Conservation (phyloP, 148 eudicot genomes). For the Cornus controversa region DNA sequence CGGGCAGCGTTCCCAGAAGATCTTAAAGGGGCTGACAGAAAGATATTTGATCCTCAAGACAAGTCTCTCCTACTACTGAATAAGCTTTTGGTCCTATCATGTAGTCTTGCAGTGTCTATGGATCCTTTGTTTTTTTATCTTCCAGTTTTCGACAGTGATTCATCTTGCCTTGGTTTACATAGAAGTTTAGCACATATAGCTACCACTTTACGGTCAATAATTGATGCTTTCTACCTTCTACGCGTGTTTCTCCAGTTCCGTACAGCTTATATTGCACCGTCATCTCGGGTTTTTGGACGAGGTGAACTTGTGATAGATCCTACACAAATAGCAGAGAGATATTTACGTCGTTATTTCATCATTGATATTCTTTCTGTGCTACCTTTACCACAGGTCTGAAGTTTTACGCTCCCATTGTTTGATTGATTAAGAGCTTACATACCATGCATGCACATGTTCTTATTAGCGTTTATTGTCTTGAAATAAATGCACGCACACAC, state of each 20-base stretch:
- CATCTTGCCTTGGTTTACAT: slow-evolving; percentile 55
- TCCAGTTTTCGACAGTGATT: slow-evolving; percentile 33
- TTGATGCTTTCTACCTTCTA: slow-evolving; percentile 41
- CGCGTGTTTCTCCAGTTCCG: slow-evolving; percentile 42
- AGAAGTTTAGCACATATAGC: slow-evolving; percentile 29
- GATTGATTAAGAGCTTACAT: no score
- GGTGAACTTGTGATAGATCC: slow-evolving; percentile 55
- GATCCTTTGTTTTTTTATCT: slow-evolving; percentile 68
- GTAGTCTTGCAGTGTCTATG: slow-evolving; percentile 48
- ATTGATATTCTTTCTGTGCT: slow-evolving; percentile 44
- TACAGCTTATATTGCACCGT: slow-evolving; percentile 51
- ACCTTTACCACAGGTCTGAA: slow-evolving; percentile 46
- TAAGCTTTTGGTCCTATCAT: slow-evolving; percentile 51
- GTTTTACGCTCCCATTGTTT: background rate
- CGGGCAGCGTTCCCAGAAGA: slow-evolving; percentile 63
- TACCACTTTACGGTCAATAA: slow-evolving; percentile 31
- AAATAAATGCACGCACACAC: no score
- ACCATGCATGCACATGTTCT: no score
- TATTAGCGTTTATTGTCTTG: no score
- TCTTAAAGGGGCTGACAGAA: slow-evolving; percentile 45
- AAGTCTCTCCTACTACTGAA: slow-evolving; percentile 57
- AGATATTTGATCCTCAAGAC: slow-evolving; percentile 72
- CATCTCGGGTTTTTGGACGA: slow-evolving; percentile 51
- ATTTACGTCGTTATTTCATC: slow-evolving; percentile 38
- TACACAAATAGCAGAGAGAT: slow-evolving; percentile 40